Base-by-base conservation (phyloP, 2,329 filamentous ascomycete species). In the Aspergillus brunneoviolaceus region DNA sequence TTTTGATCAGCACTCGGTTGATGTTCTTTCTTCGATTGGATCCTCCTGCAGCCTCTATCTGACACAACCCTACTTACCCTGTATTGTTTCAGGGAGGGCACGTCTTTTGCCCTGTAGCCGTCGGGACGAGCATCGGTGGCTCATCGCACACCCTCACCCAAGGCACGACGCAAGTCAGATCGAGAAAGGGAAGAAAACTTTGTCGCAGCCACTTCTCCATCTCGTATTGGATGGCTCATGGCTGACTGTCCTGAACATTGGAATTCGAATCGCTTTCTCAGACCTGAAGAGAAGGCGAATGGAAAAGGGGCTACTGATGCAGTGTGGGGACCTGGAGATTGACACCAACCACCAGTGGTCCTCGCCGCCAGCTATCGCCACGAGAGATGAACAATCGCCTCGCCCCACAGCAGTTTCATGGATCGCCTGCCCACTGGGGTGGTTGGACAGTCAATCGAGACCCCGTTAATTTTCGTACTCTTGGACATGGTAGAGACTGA, bases 1-100 rank as follows among this genome's bases (percentile, higher is more conserved):
- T 73, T 72, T 69, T 63, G 72, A 74, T 74, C 72, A 71, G 62
- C 71, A 63, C 60, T 65, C 39, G 63, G 27, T 63, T 55, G 61
- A 60, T 60, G 62, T 60, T 58, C 45, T 42, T 31, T 51, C 35
- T 25, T 54, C 53, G 33, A 31, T 29, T 47, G 23, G 33, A 35
- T 49, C 12, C 9, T 48, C 35, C 27, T 25, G 25, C 42, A 49
- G 35, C 57, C 50, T 48, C 27, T 57, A 60, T 48, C 51, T 58
- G 61, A 63, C 54, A 63, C 58, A 57, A 48, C 48, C 19, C 23
- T 47, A 52, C 51, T 21, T 9, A 52, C 25, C 21, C 53, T 23
- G 49, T 27, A 16, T 23, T 35, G 51, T 58, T 35, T 53, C 51
- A 45, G 45, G 3, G 16, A 45, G 5, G 5, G 14, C 19, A 16